Conservation (phyloP, 306 rosid genomes). For the Corylus heterophylla region DNA sequence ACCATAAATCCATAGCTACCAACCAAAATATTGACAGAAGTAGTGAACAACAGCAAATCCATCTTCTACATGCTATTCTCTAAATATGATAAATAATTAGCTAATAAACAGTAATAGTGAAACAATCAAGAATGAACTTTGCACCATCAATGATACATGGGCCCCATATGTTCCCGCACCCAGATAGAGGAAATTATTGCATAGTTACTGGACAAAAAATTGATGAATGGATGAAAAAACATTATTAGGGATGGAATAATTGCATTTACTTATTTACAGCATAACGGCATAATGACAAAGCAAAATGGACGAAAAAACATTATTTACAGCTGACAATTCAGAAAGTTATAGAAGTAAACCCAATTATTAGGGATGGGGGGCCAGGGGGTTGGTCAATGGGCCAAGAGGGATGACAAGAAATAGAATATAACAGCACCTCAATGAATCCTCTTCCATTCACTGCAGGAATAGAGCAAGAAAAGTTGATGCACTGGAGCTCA, state of each 20-base stretch:
- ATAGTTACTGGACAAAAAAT: not conserved
- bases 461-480: constrained; percentile 71
- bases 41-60: not conserved
- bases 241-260: not conserved
- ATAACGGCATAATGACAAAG: no score
- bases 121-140: not conserved
- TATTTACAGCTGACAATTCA: not conserved
- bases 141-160: not conserved
- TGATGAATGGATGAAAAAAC: not conserved
- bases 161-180: not conserved
- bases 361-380: not conserved
- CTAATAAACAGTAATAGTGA: not conserved
- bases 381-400: not conserved
- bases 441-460: constrained; percentile 83
- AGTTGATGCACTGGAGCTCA: constrained; percentile 58
- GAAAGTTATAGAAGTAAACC: not conserved
- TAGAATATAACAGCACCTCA: constrained; percentile 53
- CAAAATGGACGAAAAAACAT: not conserved
- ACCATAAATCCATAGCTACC: not conserved
- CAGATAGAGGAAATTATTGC: not conserved
- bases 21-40: not conserved
- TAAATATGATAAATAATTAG: not conserved
- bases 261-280: no score
- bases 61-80: not conserved
- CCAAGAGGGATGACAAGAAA: constrained; percentile 11